A percentile compares a stretch with the other conserved stretches of the same genome.
These are phyloP conservation scores for Blastobotrys arbuscula DNA, from an alignment of 1,139 yeast species.

Conservation along the genomic window DNA sequence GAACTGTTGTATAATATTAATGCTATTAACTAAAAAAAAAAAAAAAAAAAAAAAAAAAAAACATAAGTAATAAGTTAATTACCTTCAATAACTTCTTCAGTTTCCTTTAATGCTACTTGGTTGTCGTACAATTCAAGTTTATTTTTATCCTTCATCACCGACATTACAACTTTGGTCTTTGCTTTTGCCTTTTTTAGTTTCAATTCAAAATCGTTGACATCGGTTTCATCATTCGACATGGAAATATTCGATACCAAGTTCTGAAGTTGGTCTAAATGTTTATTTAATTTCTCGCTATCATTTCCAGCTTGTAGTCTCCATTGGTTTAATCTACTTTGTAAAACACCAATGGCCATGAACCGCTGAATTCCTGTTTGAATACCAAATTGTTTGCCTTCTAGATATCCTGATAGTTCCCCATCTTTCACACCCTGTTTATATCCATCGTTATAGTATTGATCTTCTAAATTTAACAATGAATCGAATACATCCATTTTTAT, in stretches of 20 bases:
- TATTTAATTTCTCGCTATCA: conserved; percentile 11
- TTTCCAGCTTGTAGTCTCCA: conserved; percentile 28
- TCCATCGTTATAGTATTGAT: conserved; percentile 58
- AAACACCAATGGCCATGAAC: conserved; percentile 57
- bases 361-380: conserved; percentile 75
- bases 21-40: no score
- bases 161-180: conserved; percentile 28
- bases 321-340: conserved; percentile 47
- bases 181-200: conserved; percentile 30
- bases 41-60: no score
- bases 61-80: no score
- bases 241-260: conserved; percentile 22
- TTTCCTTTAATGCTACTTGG: conserved; percentile 24
- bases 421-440: conserved; percentile 44
- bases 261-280: conserved; percentile 23
- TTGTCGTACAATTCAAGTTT: conserved; percentile 25
- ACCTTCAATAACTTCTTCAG: conserved; percentile 32
- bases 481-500: conserved; percentile 36
- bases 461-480: conserved; percentile 48
- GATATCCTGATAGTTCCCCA: conserved; percentile 49
- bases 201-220: conserved; percentile 30
- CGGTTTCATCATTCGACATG: conserved; percentile 27
- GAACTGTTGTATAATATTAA: no score
- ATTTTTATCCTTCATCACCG: conserved; percentile 23
- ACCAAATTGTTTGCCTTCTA: conserved; percentile 75